These are phyloP conservation scores for Harringtonia aguacate DNA, from an alignment of 2,329 filamentous ascomycete genomes.

Conservation along the genomic window DNA sequence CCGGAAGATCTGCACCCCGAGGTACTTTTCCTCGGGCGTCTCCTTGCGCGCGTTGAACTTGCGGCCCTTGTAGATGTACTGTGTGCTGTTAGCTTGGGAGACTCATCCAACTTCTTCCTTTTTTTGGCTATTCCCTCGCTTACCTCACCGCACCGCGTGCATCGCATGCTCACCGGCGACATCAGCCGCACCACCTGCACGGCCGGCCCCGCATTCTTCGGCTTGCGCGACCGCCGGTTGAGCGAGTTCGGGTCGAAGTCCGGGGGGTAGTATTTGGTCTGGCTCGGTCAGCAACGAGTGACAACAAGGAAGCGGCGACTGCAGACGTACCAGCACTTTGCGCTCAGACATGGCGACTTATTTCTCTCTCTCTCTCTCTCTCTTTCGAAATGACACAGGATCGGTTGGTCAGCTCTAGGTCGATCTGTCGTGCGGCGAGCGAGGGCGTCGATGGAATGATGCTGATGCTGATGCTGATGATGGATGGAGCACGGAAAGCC, in stretches of 20 bases:
- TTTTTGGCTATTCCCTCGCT: too few species aligned
- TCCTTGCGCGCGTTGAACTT: conserved; percentile 97
- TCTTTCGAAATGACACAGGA: too few species aligned
- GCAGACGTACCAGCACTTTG: conserved; percentile 23
- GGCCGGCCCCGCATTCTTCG: conserved; percentile 63
- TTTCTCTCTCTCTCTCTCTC: too few species aligned
- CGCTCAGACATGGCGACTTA: conserved; percentile 28
- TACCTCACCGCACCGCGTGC: conserved; percentile 25
- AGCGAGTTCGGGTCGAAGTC: conserved; percentile 89
- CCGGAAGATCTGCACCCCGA: conserved; percentile 74
- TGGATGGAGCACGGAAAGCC: too few species aligned
- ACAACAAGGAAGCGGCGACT: not conserved
- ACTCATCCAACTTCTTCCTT: not conserved
- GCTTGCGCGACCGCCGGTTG: conserved; percentile 47
- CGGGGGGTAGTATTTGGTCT: conserved; percentile 35
- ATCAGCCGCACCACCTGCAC: conserved; percentile 83
- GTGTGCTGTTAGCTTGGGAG: not conserved
- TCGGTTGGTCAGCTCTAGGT: too few species aligned
- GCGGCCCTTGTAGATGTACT: conserved; percentile 42
- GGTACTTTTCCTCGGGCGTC: conserved; percentile 82
- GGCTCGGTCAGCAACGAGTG: not conserved
- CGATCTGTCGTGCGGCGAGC: too few species aligned
- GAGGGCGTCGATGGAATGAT: too few species aligned
- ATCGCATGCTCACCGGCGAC: conserved; percentile 77
- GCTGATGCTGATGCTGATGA: not conserved